Percentiles rank a stretch among this genome's conserved stretches.
phyloP scores from a whole-genome alignment of 169 alveolate genomes.

The Cryptosporidium xiaoi region DNA sequence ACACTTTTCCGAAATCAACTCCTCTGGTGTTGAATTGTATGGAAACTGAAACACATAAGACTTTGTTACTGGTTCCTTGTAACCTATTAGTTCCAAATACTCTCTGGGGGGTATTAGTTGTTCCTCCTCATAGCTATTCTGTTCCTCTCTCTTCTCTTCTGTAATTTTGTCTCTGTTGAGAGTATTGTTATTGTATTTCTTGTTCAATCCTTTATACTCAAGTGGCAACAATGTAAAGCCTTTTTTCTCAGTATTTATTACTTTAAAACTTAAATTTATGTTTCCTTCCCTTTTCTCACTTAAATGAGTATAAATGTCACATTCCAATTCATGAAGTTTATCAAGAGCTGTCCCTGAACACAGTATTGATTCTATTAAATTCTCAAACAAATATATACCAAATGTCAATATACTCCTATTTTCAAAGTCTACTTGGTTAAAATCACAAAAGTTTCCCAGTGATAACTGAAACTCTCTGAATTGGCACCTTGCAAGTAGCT shows the following conservation, averaged over 20 bases:
- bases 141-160: neutral
- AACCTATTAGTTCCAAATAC: conserved; percentile 51
- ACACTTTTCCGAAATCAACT: conserved; percentile 45
- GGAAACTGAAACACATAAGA: conserved; percentile 65
- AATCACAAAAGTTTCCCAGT: conserved; percentile 25
- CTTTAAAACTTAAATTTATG: conserved; percentile 37
- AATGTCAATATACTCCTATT: conserved; percentile 42
- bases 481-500: conserved; percentile 25
- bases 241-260: conserved; percentile 32
- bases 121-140: neutral
- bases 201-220: conserved; percentile 30
- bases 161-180: neutral
- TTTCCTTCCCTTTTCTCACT: conserved; percentile 23
- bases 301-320: conserved; percentile 29
- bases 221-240: conserved; percentile 64
- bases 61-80: conserved; percentile 65
- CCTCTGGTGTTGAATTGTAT: conserved; percentile 51
- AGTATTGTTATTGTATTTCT: neutral
- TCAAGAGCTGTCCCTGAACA: conserved; percentile 50
- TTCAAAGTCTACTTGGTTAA: conserved; percentile 8
- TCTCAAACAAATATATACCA: conserved; percentile 30
- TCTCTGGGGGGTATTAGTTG: conserved; percentile 64
- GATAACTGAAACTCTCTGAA: conserved; percentile 57
- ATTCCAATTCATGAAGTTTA: conserved; percentile 28
- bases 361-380: conserved; percentile 12